Percentiles rank a stretch among this genome's conserved stretches.
phyloP scores from a whole-genome alignment of 2,329 filamentous ascomycete genomes.

The Fusarium goolgardi region DNA sequence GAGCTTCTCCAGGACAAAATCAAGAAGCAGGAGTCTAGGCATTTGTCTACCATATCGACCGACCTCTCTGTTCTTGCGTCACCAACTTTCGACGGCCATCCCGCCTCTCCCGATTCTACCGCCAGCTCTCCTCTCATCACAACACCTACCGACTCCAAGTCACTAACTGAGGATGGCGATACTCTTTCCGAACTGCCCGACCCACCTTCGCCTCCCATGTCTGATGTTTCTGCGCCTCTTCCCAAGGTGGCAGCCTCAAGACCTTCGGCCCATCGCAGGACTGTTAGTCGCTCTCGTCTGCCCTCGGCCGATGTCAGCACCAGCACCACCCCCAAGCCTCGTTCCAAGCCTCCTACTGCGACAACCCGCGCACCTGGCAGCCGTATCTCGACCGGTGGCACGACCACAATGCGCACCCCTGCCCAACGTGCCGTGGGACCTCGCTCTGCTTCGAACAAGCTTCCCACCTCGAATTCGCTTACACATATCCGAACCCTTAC shows the following conservation, averaged over 20 bases:
- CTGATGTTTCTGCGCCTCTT: constrained; percentile 78
- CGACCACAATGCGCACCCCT: constrained; percentile 62
- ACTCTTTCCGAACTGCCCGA: constrained; percentile 76
- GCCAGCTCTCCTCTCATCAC: constrained; percentile 90
- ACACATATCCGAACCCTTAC: constrained; percentile 94
- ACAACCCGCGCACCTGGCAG: constrained; percentile 52
- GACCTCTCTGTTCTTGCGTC: constrained; percentile 74
- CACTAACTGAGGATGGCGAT: constrained; percentile 60
- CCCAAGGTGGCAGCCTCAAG: constrained; percentile 59
- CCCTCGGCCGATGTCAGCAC: constrained; percentile 65
- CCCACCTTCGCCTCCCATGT: constrained; percentile 93
- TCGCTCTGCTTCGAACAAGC: constrained; percentile 61
- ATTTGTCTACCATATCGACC: constrained; percentile 69
- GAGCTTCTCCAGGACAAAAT: constrained; percentile 96
- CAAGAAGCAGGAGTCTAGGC: constrained; percentile 73
- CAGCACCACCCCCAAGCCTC: constrained; percentile 68
- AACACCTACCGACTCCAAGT: constrained; percentile 82
- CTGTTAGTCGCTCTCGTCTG: constrained; percentile 56
- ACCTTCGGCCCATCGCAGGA: constrained; percentile 51
- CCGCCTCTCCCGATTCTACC: constrained; percentile 82
- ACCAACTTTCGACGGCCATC: constrained; percentile 78
- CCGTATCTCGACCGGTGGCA: constrained; percentile 59
- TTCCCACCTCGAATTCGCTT: constrained; percentile 76
- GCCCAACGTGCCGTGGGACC: constrained; percentile 65
- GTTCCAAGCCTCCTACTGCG: constrained; percentile 58